Evolutionary conservation across 306 rosid species (phyloP).

Genomic region (Gillenia trifoliata): DNA sequence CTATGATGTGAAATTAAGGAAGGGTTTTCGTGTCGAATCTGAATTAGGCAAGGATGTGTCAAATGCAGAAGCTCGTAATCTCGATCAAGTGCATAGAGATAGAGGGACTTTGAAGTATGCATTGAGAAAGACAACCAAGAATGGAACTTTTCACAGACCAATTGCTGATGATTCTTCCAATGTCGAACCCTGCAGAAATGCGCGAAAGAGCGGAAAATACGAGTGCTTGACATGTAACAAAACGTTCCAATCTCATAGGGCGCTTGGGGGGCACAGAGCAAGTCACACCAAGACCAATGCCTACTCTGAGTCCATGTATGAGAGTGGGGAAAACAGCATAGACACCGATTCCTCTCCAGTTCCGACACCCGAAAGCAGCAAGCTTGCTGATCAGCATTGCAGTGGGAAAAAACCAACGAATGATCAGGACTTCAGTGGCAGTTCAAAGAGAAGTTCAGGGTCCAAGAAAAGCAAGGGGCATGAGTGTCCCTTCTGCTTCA

Average conservation of each 20-base stretch:
- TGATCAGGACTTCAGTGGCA: conserved; percentile 23
- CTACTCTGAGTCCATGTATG: conserved; percentile 43
- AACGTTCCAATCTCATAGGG: conserved; percentile 35
- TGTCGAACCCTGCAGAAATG: conserved; percentile 22
- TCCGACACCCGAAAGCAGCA: conserved; percentile 24
- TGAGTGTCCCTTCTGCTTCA: conserved; percentile 85
- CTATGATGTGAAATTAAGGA: conserved; percentile 27
- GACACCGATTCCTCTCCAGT: conserved; percentile 37
- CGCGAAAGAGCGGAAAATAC: conserved; percentile 23
- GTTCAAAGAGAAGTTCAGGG: conserved; percentile 37
- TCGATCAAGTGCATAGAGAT: conserved; percentile 13
- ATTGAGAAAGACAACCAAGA: conserved; percentile 38
- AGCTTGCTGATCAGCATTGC: conserved; percentile 11
- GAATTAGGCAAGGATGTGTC: conserved; percentile 31
- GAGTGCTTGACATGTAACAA: conserved; percentile 38
- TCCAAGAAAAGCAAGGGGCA: conserved; percentile 63
- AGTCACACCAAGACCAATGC: conserved; percentile 32
- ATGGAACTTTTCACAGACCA: conserved; percentile 30
- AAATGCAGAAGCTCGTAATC: conserved; percentile 24
- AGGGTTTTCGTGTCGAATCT: conserved; percentile 16
- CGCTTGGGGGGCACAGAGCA: conserved; percentile 38
- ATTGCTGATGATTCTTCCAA: conserved; percentile 21
- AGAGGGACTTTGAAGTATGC: conserved; percentile 27
- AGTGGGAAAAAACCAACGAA: conserved; percentile 18
- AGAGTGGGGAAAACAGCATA: conserved; percentile 62